Evolutionary conservation across 352 stramenopile genomes (phyloP).

Genomic region (Pythium phragmitis): DNA sequence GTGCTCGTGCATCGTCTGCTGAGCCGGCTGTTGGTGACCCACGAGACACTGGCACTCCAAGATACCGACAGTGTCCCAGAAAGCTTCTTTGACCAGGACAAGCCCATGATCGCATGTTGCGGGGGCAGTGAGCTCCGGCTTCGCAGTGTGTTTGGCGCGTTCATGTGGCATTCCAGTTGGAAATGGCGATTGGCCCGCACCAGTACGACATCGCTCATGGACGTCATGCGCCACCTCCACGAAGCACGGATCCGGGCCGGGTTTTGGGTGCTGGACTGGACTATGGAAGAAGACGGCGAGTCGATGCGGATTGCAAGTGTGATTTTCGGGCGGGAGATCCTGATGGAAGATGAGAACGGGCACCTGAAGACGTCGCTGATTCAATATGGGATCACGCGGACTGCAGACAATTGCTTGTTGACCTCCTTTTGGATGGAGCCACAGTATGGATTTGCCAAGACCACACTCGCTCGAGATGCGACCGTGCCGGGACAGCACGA

Average conservation of each 20-base stretch:
- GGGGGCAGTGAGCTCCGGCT: constrained; percentile 75
- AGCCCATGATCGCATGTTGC: constrained; percentile 60
- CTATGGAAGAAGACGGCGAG: constrained; percentile 58
- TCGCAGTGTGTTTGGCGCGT: constrained; percentile 77
- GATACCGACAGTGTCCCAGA: constrained; percentile 16
- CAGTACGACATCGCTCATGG: constrained; percentile 47
- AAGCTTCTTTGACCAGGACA: constrained; percentile 36
- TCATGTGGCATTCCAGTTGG: constrained; percentile 88
- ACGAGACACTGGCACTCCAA: constrained; percentile 58
- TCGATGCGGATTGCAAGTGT: constrained; percentile 56
- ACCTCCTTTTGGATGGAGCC: constrained; percentile 91
- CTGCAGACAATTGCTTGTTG: constrained; percentile 77
- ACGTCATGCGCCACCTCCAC: constrained; percentile 73
- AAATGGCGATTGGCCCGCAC: constrained; percentile 64
- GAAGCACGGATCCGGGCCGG: constrained; percentile 65
- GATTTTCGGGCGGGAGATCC: constrained; percentile 78
- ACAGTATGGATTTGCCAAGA: constrained; percentile 71
- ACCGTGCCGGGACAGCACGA: constrained; percentile 44
- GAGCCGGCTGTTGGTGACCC: constrained; percentile 69
- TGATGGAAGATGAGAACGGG: constrained; percentile 82
- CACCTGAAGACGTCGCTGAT: constrained; percentile 71
- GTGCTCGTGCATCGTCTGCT: constrained; percentile 80
- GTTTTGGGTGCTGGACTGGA: constrained; percentile 86
- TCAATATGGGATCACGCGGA: constrained; percentile 74
- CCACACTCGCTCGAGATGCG: constrained; percentile 32